phyloP scores from a whole-genome alignment of 805 yeast genomes.

The Yamadazyma tumulicola region DNA sequence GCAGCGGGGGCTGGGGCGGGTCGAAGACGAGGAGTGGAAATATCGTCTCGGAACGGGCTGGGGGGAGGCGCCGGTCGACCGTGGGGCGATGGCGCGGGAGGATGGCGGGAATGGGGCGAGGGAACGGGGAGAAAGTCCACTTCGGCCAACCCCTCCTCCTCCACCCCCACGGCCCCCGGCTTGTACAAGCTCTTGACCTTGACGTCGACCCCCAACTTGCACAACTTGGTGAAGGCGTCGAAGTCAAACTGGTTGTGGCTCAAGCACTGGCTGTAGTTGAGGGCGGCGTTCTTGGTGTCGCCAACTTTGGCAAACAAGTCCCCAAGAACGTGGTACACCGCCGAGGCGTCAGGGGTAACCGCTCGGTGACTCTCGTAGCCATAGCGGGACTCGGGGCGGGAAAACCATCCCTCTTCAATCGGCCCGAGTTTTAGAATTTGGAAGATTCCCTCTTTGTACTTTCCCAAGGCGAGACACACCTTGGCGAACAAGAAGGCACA shows the following conservation, averaged over 20 bases:
- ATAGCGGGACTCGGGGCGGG: slow-evolving; percentile 18
- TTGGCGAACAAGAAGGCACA: slow-evolving; percentile 74
- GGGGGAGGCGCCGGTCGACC: not conserved
- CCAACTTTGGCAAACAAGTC: slow-evolving; percentile 58
- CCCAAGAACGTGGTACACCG: slow-evolving; percentile 66
- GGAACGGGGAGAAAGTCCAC: not conserved
- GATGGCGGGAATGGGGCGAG: not conserved
- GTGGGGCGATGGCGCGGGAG: not conserved
- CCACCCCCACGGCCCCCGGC: not conserved
- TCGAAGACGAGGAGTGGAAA: slow-evolving; percentile 30
- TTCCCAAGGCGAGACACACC: slow-evolving; percentile 55
- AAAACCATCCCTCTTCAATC: slow-evolving; percentile 28
- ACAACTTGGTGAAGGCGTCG: slow-evolving; percentile 79
- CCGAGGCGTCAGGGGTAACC: slow-evolving; percentile 63
- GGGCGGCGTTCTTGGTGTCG: slow-evolving; percentile 60
- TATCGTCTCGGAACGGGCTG: slow-evolving; percentile 6
- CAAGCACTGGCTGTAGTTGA: slow-evolving; percentile 66
- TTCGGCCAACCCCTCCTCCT: too few species aligned
- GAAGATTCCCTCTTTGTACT: slow-evolving; percentile 59
- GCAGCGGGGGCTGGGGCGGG: slow-evolving; percentile 31
- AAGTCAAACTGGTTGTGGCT: slow-evolving; percentile 76
- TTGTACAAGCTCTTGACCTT: slow-evolving; percentile 48
- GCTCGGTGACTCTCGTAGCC: slow-evolving; percentile 39
- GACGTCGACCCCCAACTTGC: slow-evolving; percentile 67
- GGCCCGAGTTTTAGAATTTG: slow-evolving; percentile 31